Percentiles rank a stretch among this genome's conserved stretches.
phyloP scores from a whole-genome alignment of 805 yeast genomes.

The Kuraishia hungarica region DNA sequence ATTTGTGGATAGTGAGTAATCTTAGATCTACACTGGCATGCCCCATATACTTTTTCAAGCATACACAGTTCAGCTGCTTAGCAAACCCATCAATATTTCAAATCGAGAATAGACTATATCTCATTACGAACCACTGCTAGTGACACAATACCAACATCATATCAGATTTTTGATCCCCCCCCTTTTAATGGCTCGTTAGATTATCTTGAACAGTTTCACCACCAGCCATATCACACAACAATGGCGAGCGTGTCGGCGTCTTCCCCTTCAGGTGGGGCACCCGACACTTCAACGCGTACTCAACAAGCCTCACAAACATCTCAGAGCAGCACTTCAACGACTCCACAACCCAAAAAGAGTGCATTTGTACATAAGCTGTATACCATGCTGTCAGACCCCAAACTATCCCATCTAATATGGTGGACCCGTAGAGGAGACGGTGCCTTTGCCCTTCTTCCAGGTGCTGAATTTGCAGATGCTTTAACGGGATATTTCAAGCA shows the following conservation, averaged over 20 bases:
- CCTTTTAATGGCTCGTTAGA: background rate
- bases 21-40: background rate
- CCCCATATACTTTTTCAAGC: background rate
- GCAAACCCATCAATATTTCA: background rate
- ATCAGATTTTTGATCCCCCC: background rate
- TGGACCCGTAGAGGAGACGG: constrained; percentile 47
- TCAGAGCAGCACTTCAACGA: background rate
- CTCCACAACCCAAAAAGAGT: constrained; percentile 28
- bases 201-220: background rate
- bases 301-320: background rate
- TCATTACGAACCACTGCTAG: too few relatives aligned
- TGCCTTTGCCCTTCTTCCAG: constrained; percentile 59
- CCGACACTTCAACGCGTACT: background rate
- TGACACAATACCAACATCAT: background rate
- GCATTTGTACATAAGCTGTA: constrained; percentile 61
- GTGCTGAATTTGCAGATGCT: constrained; percentile 51
- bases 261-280: background rate
- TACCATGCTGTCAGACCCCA: constrained; percentile 50
- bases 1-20: background rate
- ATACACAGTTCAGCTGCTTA: background rate
- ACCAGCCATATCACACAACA: background rate
- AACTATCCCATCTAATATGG: constrained; percentile 50
- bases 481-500: constrained; percentile 81
- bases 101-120: background rate
- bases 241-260: background rate